Evolutionary conservation across 2,329 filamentous ascomycete genomes (phyloP).

Genomic region (Neonectria faginata): DNA sequence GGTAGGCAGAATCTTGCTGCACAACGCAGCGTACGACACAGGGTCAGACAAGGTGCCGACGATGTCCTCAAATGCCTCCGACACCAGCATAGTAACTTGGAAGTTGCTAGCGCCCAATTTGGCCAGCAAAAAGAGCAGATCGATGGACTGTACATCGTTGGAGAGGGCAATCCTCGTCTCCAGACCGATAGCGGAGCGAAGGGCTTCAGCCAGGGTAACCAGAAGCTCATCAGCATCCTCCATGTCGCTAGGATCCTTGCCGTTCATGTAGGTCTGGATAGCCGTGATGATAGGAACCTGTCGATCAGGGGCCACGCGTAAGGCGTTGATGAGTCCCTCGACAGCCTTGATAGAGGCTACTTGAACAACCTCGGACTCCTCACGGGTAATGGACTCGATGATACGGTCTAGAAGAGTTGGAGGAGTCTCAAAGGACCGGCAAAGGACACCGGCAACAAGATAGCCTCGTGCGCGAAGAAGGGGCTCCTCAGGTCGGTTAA

Average conservation of each 20-base stretch:
- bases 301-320: conserved; percentile 62
- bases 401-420: conserved; percentile 76
- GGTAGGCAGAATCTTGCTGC: conserved; percentile 86
- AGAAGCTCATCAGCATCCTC: conserved; percentile 92
- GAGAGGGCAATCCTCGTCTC: conserved; percentile 81
- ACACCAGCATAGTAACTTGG: conserved; percentile 88
- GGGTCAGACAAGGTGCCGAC: conserved; percentile 74
- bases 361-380: conserved; percentile 88
- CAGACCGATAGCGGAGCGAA: conserved; percentile 84
- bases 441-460: conserved; percentile 83
- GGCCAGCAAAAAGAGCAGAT: conserved; percentile 88
- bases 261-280: conserved; percentile 78
- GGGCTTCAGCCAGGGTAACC: conserved; percentile 87
- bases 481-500: conserved; percentile 75
- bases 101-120: conserved; percentile 91
- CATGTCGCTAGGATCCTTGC: conserved; percentile 84
- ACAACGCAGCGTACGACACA: conserved; percentile 81
- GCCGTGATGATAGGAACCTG: conserved; percentile 73
- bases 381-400: conserved; percentile 79
- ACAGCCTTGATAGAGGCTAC: conserved; percentile 91
- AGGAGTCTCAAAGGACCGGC: conserved; percentile 74
- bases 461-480: conserved; percentile 89
- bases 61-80: conserved; percentile 91
- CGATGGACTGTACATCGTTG: conserved; percentile 78
- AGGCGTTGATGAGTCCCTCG: conserved; percentile 72